Evolutionary conservation across 345 rosid genomes (phyloP).

Genomic region (Kernera saxatilis): DNA sequence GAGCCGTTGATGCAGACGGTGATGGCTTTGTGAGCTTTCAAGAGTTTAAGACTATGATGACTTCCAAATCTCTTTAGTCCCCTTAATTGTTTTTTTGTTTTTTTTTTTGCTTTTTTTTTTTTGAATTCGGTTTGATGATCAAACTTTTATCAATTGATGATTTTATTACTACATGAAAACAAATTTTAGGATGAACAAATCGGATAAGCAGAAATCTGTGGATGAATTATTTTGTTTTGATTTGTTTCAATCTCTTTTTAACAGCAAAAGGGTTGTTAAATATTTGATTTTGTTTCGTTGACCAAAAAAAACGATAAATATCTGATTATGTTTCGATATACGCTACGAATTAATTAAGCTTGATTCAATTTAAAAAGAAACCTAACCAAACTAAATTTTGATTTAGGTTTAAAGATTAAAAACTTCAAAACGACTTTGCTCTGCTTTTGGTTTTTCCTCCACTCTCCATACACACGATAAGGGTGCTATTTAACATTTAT

Average conservation of each 20-base stretch:
- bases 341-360: not conserved
- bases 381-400: not conserved
- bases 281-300: not conserved
- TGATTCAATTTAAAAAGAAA: not conserved
- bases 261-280: not conserved
- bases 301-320: no score
- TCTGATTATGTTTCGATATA: not conserved
- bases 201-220: not conserved
- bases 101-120: not conserved
- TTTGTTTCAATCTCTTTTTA: not conserved
- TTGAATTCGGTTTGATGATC: not conserved
- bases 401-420: no score
- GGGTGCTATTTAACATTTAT: slow-evolving; percentile 9
- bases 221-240: not conserved
- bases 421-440: no score
- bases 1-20: not conserved
- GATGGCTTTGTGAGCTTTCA: slow-evolving; percentile 16
- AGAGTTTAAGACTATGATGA: slow-evolving; percentile 11
- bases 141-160: not conserved
- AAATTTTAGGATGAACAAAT: not conserved
- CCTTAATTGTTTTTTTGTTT: not conserved
- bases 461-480: not conserved
- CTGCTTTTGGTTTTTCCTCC: not conserved
- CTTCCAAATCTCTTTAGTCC: not conserved
- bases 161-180: not conserved